A percentile compares a stretch with the other conserved stretches of the same genome.
Evolutionary conservation across 208 protist genomes (phyloP).

Genomic region (Zelonia costaricensis): DNA sequence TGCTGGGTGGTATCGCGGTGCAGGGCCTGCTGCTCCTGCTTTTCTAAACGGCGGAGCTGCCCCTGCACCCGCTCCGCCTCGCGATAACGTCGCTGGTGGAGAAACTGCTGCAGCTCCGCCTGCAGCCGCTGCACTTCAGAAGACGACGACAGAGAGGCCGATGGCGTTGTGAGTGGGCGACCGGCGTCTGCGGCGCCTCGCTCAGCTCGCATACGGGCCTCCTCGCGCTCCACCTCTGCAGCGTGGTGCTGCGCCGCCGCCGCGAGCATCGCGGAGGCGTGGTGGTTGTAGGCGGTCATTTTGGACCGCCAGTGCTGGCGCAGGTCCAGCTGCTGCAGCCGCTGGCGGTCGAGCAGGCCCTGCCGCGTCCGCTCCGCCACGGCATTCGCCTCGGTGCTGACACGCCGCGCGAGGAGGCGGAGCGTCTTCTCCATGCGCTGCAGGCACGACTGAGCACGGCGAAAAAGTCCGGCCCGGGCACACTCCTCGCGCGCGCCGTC

Average conservation of each 20-base stretch:
- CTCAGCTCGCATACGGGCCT: slow-evolving; percentile 6
- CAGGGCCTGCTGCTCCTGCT: slow-evolving; percentile 29
- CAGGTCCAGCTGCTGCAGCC: slow-evolving; percentile 40
- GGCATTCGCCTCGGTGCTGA: slow-evolving; percentile 28
- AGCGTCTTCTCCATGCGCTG: slow-evolving; percentile 50
- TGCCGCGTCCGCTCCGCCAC: slow-evolving; percentile 27
- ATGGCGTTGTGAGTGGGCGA: neutral
- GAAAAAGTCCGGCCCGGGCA: slow-evolving; percentile 34
- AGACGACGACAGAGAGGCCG: slow-evolving; percentile 1
- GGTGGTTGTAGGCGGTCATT: slow-evolving; percentile 34
- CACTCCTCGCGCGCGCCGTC: slow-evolving; percentile 51
- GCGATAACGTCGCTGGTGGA: slow-evolving; percentile 43
- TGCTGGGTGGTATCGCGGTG: slow-evolving; percentile 19
- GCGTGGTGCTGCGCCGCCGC: slow-evolving; percentile 33
- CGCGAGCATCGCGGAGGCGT: slow-evolving; percentile 29
- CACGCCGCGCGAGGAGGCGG: slow-evolving; percentile 39
- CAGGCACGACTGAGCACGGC: slow-evolving; percentile 44
- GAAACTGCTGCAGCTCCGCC: slow-evolving; percentile 24
- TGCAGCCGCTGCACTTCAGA: slow-evolving; percentile 26
- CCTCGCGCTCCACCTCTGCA: slow-evolving; percentile 32
- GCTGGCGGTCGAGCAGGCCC: slow-evolving; percentile 32
- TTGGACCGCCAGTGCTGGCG: slow-evolving; percentile 37
- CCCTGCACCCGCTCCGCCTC: slow-evolving; percentile 37
- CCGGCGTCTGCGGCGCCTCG: neutral
- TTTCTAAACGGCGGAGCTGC: slow-evolving; percentile 27